Conservation (phyloP, 768 basidiomycete genomes). For the Omphalotus guepiniiformis region DNA sequence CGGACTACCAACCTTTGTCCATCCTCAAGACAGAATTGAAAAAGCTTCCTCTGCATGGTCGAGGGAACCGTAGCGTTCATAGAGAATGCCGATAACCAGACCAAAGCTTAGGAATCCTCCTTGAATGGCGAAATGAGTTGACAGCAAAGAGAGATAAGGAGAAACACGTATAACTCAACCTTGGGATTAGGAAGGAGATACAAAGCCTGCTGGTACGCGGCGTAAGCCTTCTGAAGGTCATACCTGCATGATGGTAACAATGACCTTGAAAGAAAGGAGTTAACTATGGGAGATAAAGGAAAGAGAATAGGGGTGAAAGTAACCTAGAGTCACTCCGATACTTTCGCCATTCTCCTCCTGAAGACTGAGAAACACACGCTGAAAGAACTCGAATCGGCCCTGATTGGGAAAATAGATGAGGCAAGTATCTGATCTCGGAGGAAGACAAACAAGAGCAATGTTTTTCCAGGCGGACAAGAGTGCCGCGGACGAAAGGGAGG, state of each 20-base stretch:
- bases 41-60: conserved; percentile 99
- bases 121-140: no score
- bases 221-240: conserved; percentile 97
- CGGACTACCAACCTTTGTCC: conserved; percentile 91
- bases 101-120: conserved; percentile 98
- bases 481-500: conserved; percentile 22
- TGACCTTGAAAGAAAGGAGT: no score
- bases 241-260: conserved; percentile 99
- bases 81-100: conserved; percentile 99
- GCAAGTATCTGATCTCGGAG: conserved; percentile 26
- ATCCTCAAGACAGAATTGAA: conserved; percentile 90
- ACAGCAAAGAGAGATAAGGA: no score
- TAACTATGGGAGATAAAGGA: no score
- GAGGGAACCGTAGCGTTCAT: conserved; percentile 96
- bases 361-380: conserved; percentile 84
- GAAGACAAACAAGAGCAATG: no score
- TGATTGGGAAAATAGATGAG: conserved; percentile 26
- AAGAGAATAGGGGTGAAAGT: no score
- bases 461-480: conserved; percentile 18
- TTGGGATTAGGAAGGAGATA: conserved; percentile 95
- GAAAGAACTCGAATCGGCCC: conserved; percentile 88
- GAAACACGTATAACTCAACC: no score
- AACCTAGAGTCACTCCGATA: conserved; percentile 96
- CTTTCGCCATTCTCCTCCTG: conserved; percentile 97
- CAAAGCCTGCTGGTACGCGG: conserved; percentile 96